Evolutionary conservation across 306 rosid species (phyloP), one percentile per base, ranked within the genome.

Genomic region (Gillenia trifoliata): DNA sequence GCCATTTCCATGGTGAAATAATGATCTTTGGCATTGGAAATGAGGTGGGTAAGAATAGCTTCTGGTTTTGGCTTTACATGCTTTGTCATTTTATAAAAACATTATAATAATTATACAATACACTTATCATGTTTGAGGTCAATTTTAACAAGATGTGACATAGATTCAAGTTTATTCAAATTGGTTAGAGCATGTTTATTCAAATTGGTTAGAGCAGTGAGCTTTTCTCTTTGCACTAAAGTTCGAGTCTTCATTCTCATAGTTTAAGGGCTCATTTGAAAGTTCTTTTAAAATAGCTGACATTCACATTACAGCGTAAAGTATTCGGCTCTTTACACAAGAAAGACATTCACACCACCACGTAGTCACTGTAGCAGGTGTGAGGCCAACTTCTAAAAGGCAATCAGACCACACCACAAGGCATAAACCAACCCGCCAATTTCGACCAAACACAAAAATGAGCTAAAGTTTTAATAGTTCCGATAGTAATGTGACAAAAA

Each of bases 21-120:
- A 64, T 13, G 64, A 64, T 68, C 38, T 13, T 64, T 6, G 13
- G 54, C 50, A 33, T 74, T 13, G 36, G 25, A 31, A 68, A 17
- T 64, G 66, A 22, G 78, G 40, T 54, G 28, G 55, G 55, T 34
- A 49, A 49, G 29, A 64, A 50, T 33, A 7, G 52, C 22, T 34
- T 50, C 54, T 52, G 55, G 72, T 34, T 64, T 74, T 50, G 78
- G 72, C 34, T 12, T 52, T 33, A 64, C 63, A 1, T 64, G 64
- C 22, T 75, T 64, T 71, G 25, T 12, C 52, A 45, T 45, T 45
- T 47, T 47, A 47, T 16, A 38, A 38, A 38, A 38, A 38, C 2
- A 38, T 8, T 3, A 38, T 38, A 38, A 38, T 11, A 38, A 38
- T 38, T 38, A 38, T 38, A 38, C 8, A 38, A 38, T 38, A 11